Evolutionary conservation across 441 rosid species (phyloP), one percentile per base, ranked within the genome.

Genomic region (Mallotus repandus): DNA sequence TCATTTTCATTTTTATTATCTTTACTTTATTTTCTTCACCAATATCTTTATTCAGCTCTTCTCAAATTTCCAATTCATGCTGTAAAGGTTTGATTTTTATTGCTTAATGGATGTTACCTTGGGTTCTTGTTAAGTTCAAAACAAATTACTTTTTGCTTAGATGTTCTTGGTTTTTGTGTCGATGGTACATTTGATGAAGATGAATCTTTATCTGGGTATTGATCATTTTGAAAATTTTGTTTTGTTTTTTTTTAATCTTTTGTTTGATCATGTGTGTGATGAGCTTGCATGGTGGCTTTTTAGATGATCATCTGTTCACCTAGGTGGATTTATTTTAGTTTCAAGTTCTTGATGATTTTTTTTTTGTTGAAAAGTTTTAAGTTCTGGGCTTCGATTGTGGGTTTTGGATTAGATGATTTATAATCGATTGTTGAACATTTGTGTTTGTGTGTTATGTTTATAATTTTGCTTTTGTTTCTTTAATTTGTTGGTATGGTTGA

Each of bases 121-220:
- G 60, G 70, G 71, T 58, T 58, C 29, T 32, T 22, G 19, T 10
- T 25, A n/a, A 66, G 45, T 35, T 25, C 29, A 41, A 10, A 22
- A 53, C 41, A 11, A 16, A 29, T 12, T 66, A 46, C 11, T 15
- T 10, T 66, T 1, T 49, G 67, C n/a, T 58, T 19, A 4, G 41
- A 38, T 21, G 58, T 9, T 68, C 7, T 41, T 68, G 43, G 53
- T 60, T 68, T 41, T 70, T 60, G 35, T 70, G 66, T 68, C 66
- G 66, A 53, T 69, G 76, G 70, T 74, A 74, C 74, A 68, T 82
- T 69, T 68, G 56, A 56, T 67, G n/a, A 15, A 43, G 72, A 41
- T 61, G 67, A 68, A 80, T 77, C 81, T 68, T 48, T 68, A 53
- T 66, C 53, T 72, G 75, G 77, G 57, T 68, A 32, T 63, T 70